phyloP scores from a whole-genome alignment of 306 rosid species.

The Rubus idaeus region DNA sequence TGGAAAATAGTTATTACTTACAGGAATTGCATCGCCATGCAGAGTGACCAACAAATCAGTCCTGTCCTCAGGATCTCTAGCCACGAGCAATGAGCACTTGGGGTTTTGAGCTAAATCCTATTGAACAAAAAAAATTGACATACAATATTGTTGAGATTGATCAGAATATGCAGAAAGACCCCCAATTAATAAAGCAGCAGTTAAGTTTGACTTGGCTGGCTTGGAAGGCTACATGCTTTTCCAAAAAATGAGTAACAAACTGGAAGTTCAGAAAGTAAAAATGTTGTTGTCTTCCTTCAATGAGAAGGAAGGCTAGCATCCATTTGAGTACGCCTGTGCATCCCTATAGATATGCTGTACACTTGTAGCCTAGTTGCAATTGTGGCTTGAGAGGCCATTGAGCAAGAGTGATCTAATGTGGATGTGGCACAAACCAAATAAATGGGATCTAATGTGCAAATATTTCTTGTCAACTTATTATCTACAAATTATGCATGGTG shows the following conservation, averaged over 20 bases:
- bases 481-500: background rate
- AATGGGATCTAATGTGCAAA: background rate
- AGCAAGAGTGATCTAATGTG: background rate
- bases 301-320: background rate
- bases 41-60: slow-evolving; percentile 80
- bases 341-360: background rate
- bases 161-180: background rate
- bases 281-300: background rate
- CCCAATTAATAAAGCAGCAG: background rate
- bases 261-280: background rate
- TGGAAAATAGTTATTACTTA: slow-evolving; percentile 44
- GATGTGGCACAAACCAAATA: background rate
- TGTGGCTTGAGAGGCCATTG: background rate
- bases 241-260: background rate
- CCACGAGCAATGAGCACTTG: slow-evolving; percentile 86
- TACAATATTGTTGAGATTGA: background rate
- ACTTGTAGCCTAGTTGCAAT: background rate
- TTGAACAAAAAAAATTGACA: background rate
- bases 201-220: background rate
- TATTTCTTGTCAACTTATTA: background rate
- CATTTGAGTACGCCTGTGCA: background rate
- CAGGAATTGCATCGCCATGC: slow-evolving; percentile 82
- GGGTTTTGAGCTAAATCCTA: slow-evolving; percentile 75
- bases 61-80: slow-evolving; percentile 90
- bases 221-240: background rate